Evolutionary conservation across 1,284 basidiomycete genomes (phyloP), one percentile per base, ranked within the genome.

Genomic region (Pascua guehoae): DNA sequence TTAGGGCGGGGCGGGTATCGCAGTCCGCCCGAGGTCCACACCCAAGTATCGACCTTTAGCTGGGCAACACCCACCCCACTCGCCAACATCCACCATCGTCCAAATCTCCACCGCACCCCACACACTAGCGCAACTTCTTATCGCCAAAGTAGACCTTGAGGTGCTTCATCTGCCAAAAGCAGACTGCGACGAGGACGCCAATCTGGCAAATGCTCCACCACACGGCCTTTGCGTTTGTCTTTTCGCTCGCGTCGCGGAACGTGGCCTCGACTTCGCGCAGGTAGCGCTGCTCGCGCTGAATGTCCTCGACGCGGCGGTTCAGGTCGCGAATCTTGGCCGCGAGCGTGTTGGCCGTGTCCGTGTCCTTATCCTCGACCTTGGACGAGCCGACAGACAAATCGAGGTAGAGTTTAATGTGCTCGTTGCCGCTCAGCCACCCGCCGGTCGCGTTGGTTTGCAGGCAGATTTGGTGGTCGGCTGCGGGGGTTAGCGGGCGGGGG

Each of bases 201-300:
- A 98, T 89, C 81, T 99, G 95, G 42, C 85, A 80, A 11, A 96
- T 58, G 69, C 87, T 91, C 79, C 95, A 98, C 89, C 90, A 98
- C 53, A 98, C 86, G 1, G 95, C 93, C 61, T 87, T 81, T 36
- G 86, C 78, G 77, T 98, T 98, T 39, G 91, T 94, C 37, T 79
- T 72, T 78, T 99, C 96, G 66, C 88, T 91, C 59, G 97, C 77
- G 75, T 95, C 81, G 44, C 96, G 82, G 74, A 91, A 99, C 64
- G 88, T 86, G n/a, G 88, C 83, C 78, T 99, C 96, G 57, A 91
- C 81, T 75, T 99, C 95, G 46, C 96, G 83, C 80, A 98, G 94
- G 73, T 96, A 99, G 75, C 96, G 91, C 79, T 99, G 96, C 78
- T 98, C 96, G 45, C 91, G 83, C 54, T 91, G 82, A 63, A 98